Evolutionary conservation across 495 filamentous ascomycete genomes (phyloP).

Genomic region (Neurospora intermedia): DNA sequence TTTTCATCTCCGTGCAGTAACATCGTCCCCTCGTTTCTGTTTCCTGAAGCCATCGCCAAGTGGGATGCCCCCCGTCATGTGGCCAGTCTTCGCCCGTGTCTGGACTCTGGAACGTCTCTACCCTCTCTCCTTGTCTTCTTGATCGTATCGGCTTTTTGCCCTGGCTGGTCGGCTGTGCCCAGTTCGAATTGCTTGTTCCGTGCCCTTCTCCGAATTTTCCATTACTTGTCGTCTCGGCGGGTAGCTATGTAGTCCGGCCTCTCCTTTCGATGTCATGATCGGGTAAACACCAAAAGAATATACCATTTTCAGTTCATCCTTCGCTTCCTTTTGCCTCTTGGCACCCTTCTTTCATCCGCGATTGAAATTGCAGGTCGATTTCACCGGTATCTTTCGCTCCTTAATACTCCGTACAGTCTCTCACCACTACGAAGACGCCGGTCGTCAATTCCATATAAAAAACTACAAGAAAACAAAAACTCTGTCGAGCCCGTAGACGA

Average conservation of each 20-base stretch:
- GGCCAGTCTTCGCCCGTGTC: constrained; percentile 10
- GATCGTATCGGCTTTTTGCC: constrained; percentile 1
- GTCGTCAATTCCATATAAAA: constrained; percentile 6
- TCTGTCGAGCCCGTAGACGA: constrained; percentile 2
- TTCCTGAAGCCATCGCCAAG: constrained; percentile 9
- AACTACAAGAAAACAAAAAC: constrained; percentile 1
- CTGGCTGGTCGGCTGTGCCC: neutral
- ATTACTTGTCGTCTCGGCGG: neutral
- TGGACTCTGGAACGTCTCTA: neutral
- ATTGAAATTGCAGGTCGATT: constrained; percentile 25
- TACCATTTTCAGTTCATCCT: constrained; percentile 22
- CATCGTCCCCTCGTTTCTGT: neutral
- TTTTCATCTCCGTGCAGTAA: neutral
- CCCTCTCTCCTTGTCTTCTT: neutral
- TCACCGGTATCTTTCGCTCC: constrained; percentile 12
- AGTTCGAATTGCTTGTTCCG: constrained; percentile 4
- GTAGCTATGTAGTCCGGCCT: neutral
- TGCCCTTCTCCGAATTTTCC: constrained; percentile 11
- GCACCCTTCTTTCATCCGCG: constrained; percentile 11
- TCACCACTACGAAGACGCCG: constrained; percentile 15
- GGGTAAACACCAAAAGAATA: constrained; percentile 4
- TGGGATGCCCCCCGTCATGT: constrained; percentile 14
- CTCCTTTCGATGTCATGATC: constrained; percentile 9
- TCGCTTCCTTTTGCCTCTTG: constrained; percentile 18
- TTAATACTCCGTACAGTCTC: neutral